Conservation (phyloP, 2,329 filamentous ascomycete genomes). For the Alternaria longipes region DNA sequence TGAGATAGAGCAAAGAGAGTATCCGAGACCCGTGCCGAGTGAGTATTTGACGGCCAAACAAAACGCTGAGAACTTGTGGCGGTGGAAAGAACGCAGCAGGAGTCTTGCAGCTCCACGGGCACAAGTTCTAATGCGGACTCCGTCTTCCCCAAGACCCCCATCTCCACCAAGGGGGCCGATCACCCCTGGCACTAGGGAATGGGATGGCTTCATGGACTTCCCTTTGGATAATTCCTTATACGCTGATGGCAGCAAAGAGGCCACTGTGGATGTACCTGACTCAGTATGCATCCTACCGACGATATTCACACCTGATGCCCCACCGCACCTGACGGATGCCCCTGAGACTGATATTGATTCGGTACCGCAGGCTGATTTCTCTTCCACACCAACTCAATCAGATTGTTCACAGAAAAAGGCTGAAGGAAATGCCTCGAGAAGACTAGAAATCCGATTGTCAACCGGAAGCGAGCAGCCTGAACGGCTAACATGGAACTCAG, state of each 20-base stretch:
- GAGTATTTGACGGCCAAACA: slow-evolving; percentile 3
- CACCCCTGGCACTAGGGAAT: slow-evolving; percentile 10
- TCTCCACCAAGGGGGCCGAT: slow-evolving; percentile 11
- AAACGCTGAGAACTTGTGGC: not conserved
- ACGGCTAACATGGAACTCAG: slow-evolving; percentile 22
- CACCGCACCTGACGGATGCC: not conserved
- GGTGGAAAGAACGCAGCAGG: not conserved
- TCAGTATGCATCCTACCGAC: not conserved
- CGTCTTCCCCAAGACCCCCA: not conserved
- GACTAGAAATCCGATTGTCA: too few species aligned
- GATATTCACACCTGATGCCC: not conserved
- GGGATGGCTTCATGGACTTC: slow-evolving; percentile 18
- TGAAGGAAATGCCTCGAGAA: not conserved
- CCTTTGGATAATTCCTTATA: not conserved
- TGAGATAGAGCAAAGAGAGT: not conserved
- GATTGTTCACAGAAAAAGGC: not conserved
- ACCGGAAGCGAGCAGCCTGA: not conserved
- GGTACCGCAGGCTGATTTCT: too few species aligned
- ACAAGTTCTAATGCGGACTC: not conserved
- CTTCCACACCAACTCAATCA: not conserved
- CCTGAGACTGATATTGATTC: not conserved
- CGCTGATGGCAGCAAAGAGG: not conserved
- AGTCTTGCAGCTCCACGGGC: not conserved
- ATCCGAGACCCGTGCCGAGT: slow-evolving; percentile 3
- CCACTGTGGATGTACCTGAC: not conserved